A percentile compares a stretch with the other conserved stretches of the same genome.
Evolutionary conservation across 176 grass and related monocot genomes (phyloP).

Genomic region (Luzula sylvatica): DNA sequence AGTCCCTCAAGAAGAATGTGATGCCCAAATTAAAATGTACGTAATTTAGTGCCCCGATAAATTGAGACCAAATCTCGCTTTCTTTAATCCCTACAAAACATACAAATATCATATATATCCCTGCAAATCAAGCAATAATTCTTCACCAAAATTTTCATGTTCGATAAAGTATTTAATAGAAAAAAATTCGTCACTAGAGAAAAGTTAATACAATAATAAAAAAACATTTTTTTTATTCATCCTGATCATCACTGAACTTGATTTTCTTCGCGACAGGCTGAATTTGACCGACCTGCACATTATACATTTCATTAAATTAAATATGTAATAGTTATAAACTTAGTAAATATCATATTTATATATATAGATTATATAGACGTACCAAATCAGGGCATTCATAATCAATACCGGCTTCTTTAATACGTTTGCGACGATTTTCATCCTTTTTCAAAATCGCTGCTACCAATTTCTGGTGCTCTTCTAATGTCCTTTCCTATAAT

Average conservation of each 20-base stretch:
- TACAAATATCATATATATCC: too few species aligned
- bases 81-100: too few species aligned
- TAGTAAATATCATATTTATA: neutral
- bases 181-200: too few species aligned
- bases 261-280: slow-evolving; percentile 32
- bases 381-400: slow-evolving; percentile 77
- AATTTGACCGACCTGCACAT: slow-evolving; percentile 24
- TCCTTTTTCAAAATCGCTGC: slow-evolving; percentile 62
- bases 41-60: too few species aligned
- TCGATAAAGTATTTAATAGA: too few species aligned
- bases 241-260: slow-evolving; percentile 24
- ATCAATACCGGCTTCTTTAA: slow-evolving; percentile 67
- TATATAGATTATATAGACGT: slow-evolving; percentile 29
- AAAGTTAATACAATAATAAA: too few species aligned
- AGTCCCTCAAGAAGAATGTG: neutral
- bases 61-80: neutral
- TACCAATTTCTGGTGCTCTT: slow-evolving; percentile 60
- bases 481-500: slow-evolving; percentile 61
- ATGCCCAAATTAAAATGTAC: too few species aligned
- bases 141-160: too few species aligned
- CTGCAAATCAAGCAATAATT: too few species aligned
- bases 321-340: too few species aligned
- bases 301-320: neutral
- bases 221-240: neutral
- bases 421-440: slow-evolving; percentile 61